Evolutionary conservation across 2,329 filamentous ascomycete species (phyloP), one percentile per base, ranked within the genome.

Genomic region (Massarina eburnea): DNA sequence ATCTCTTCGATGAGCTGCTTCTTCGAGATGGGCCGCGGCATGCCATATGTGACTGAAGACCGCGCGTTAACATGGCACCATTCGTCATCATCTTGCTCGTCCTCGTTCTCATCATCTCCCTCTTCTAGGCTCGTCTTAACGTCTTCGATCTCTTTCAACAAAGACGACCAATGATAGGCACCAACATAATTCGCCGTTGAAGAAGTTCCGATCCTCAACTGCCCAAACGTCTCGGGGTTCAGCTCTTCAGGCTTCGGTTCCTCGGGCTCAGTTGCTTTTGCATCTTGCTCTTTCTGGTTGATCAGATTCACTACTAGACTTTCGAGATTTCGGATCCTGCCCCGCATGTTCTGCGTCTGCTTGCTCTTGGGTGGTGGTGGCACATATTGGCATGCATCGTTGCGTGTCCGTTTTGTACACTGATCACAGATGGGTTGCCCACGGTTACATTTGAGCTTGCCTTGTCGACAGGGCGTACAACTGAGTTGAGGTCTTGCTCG

Each of bases 361-460:
- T 57, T 61, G 38, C 50, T 58, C 18, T 46, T 47, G 15, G 53
- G 35, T 15, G 61, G 61, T 8, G 61, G 59, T 14, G 61, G 58
- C 4, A 61, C 46, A 55, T 64, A 64, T 24, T 51, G 49, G 39
- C 60, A 64, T 9, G 48, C 49, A 15, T 52, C 40, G 21, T 59
- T 48, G 18, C 55, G 48, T 17, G 58, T 53, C 21, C 61, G 46
- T 49, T 62, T 64, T 27, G 52, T 36, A 50, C 61, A 64, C 40
- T 64, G 61, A 43, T 64, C 59, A 47, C 61, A 64, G 8, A 59
- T 49, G 14, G 61, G 61, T 22, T 64, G 61, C 30, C 54, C 53
- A 29, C 61, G 54, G 32, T 61, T 61, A 40, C 61, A 64, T 37
- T 62, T 64, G 21, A 64, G 54, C 43, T 64, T 64, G 12, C 61